These are phyloP conservation scores for Allium fistulosum DNA, from an alignment of 106 monocot genomes.

Conservation along the genomic window DNA sequence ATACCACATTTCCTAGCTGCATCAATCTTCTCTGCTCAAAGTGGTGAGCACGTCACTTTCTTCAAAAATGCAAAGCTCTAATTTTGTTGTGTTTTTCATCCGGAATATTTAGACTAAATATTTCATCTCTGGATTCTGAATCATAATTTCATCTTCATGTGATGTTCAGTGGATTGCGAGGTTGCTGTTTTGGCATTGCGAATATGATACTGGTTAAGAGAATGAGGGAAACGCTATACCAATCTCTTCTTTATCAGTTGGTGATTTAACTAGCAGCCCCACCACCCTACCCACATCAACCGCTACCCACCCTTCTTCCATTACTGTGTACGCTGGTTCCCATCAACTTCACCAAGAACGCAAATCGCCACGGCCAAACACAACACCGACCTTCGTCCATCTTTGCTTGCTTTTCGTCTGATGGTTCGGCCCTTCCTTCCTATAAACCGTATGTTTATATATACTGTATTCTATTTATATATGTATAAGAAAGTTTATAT, in stretches of 20 bases:
- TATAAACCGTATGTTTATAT: too few relatives aligned
- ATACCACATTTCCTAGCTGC: conserved; percentile 97
- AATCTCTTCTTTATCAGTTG: conserved; percentile 75
- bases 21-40: conserved; percentile 91
- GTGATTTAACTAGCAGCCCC: too few relatives aligned
- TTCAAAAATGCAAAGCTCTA: conserved; percentile 62
- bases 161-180: conserved; percentile 74
- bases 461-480: too few relatives aligned
- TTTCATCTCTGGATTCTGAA: conserved; percentile 1
- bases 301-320: too few relatives aligned
- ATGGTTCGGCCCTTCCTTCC: too few relatives aligned
- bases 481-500: too few relatives aligned
- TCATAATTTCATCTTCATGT: conserved; percentile 15
- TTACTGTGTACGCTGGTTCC: too few relatives aligned
- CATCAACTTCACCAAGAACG: too few relatives aligned
- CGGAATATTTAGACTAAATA: conserved; percentile 51
- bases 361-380: too few relatives aligned
- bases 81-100: conserved; percentile 71
- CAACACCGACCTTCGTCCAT: too few relatives aligned
- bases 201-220: conserved; percentile 94
- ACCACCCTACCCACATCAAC: too few relatives aligned
- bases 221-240: conserved; percentile 83
- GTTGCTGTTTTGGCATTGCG: conserved; percentile 84
- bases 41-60: conserved; percentile 48
- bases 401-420: too few relatives aligned